Percentiles rank a stretch among this genome's conserved stretches.
Conservation (phyloP, 805 yeast genomes). For the Kluyveromyces siamensis region DNA sequence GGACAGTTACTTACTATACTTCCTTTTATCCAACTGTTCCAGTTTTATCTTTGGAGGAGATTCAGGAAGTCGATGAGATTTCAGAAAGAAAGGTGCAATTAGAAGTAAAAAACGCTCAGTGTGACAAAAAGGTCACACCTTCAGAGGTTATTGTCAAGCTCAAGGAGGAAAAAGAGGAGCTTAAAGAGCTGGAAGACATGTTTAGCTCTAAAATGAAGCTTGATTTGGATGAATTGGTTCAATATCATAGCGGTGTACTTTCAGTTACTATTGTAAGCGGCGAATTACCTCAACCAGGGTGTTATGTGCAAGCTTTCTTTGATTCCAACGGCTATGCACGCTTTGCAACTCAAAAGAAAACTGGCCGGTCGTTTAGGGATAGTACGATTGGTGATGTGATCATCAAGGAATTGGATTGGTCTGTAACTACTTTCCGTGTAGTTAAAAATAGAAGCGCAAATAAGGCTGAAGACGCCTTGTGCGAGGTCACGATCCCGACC, state of each 20-base stretch:
- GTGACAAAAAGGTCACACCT: slow-evolving; percentile 28
- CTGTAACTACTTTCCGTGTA: slow-evolving; percentile 54
- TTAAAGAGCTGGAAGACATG: slow-evolving; percentile 31
- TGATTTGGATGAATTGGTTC: slow-evolving; percentile 46
- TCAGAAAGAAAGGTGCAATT: slow-evolving; percentile 31
- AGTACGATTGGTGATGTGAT: slow-evolving; percentile 64
- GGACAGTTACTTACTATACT: slow-evolving; percentile 60
- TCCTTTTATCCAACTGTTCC: slow-evolving; percentile 81
- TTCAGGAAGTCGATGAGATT: slow-evolving; percentile 44
- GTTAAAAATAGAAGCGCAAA: slow-evolving; percentile 45
- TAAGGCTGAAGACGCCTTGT: slow-evolving; percentile 48
- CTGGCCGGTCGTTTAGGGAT: slow-evolving; percentile 23
- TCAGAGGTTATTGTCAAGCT: slow-evolving; percentile 23
- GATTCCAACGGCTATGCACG: slow-evolving; percentile 67
- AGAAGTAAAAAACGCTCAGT: slow-evolving; percentile 19
- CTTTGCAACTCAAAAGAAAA: slow-evolving; percentile 45
- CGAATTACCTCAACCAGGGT: slow-evolving; percentile 42
- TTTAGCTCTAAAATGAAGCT: slow-evolving; percentile 40
- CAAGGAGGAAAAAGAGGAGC: slow-evolving; percentile 24
- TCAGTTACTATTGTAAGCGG: slow-evolving; percentile 59
- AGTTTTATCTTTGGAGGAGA: slow-evolving; percentile 68
- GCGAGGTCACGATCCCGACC: slow-evolving; percentile 60
- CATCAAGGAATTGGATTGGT: slow-evolving; percentile 70
- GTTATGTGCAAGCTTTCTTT: slow-evolving; percentile 64
- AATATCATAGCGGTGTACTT: slow-evolving; percentile 66